These are phyloP conservation scores for Colletotrichum magnum DNA, from an alignment of 2,329 filamentous ascomycete genomes.

Conservation along the genomic window DNA sequence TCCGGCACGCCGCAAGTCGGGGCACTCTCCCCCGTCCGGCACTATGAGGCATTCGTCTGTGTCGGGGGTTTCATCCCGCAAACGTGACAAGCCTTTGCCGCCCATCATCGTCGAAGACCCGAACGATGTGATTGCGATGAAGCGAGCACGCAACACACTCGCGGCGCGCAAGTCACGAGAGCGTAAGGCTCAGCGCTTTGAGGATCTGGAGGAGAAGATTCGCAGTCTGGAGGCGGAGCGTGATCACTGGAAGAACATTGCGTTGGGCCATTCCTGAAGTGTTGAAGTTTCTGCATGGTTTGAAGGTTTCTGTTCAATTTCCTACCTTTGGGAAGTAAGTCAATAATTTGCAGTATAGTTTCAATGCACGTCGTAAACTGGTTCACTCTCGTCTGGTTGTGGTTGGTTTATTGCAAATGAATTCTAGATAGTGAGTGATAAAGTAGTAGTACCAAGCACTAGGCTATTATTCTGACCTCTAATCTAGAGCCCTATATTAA, in stretches of 20 bases:
- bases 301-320: too few relatives aligned
- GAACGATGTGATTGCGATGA: conserved; percentile 82
- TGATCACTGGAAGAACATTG: conserved; percentile 75
- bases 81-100: conserved; percentile 85
- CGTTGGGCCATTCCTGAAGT: conserved; percentile 50
- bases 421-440: too few relatives aligned
- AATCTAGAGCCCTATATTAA: too few relatives aligned
- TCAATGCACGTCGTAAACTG: too few relatives aligned
- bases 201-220: conserved; percentile 82
- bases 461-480: too few relatives aligned
- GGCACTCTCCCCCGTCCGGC: conserved; percentile 57
- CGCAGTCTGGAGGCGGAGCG: conserved; percentile 76
- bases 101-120: conserved; percentile 84
- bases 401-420: too few relatives aligned
- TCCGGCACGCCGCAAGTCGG: conserved; percentile 63
- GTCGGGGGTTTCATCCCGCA: conserved; percentile 79
- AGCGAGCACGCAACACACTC: conserved; percentile 92
- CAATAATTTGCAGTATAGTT: too few relatives aligned
- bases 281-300: too few relatives aligned
- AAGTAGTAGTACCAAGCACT: too few relatives aligned
- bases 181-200: conserved; percentile 83
- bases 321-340: too few relatives aligned
- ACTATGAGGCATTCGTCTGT: conserved; percentile 75
- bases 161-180: conserved; percentile 94
- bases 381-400: too few relatives aligned